Evolutionary conservation across 768 basidiomycete genomes (phyloP).

Genomic region (Boletales sp.): DNA sequence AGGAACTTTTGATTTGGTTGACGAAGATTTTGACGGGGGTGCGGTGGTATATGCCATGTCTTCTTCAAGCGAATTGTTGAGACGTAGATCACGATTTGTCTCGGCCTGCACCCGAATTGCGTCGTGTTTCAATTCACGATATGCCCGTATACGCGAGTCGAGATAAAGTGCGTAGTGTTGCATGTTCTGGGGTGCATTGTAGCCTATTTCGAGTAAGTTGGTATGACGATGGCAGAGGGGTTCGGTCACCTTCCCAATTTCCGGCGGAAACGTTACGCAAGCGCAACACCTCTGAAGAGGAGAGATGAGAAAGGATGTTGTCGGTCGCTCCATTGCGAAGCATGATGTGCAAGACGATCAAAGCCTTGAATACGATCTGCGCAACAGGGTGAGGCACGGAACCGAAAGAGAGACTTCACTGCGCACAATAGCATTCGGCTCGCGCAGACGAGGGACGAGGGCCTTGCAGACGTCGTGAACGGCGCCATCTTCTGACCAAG

Average conservation of each 20-base stretch:
- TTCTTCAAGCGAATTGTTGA: slow-evolving; percentile 59
- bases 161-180: slow-evolving; percentile 86
- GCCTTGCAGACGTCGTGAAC: slow-evolving; percentile 92
- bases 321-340: slow-evolving; percentile 96
- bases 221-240: neutral
- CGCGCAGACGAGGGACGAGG: slow-evolving; percentile 76
- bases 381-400: neutral
- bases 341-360: slow-evolving; percentile 95
- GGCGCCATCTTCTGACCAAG: slow-evolving; percentile 94
- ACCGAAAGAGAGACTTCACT: neutral
- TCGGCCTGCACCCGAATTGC: slow-evolving; percentile 92
- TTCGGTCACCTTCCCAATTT: slow-evolving; percentile 77
- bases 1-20: slow-evolving; percentile 34
- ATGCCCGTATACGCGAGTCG: slow-evolving; percentile 83
- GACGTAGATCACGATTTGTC: slow-evolving; percentile 81
- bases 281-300: slow-evolving; percentile 75
- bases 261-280: slow-evolving; percentile 77
- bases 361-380: slow-evolving; percentile 96
- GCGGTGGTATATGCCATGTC: slow-evolving; percentile 36
- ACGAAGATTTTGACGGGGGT: slow-evolving; percentile 27
- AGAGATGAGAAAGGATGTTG: slow-evolving; percentile 82
- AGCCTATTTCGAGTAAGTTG: slow-evolving; percentile 48
- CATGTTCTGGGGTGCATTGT: slow-evolving; percentile 80
- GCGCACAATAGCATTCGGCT: slow-evolving; percentile 87
- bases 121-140: slow-evolving; percentile 90